Evolutionary conservation across 2,329 filamentous ascomycete species (phyloP), one percentile per base, ranked within the genome.

Genomic region (Cercospora sojina): DNA sequence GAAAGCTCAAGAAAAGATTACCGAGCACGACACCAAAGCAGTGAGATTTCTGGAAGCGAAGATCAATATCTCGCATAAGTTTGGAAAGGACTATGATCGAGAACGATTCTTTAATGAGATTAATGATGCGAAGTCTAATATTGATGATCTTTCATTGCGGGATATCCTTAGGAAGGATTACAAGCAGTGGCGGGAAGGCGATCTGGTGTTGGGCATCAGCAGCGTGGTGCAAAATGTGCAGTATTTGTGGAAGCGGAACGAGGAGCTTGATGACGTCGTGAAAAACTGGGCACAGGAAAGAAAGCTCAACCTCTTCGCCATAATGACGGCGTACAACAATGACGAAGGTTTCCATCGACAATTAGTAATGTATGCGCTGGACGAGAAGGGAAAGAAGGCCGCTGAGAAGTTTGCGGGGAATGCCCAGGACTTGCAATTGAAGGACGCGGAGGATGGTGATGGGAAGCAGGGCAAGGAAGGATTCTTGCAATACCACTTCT

Each of bases 151-250:
- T 55, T 81, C 79, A 41, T 78, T 92, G 70, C 80, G 84, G 23
- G 91, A 93, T 71, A 84, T 93, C 43, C 78, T 94, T 61, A 84
- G 90, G 69, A 94, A 94, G 77, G 91, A 96, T 79, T 96, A 93
- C 79, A 96, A 96, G 80, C 84, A 91, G 74, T 95, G 91, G 91
- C 80, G 79, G 10, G 86, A 87, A 64, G 80, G 78, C 60, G 77
- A 71, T 0, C 75, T 87, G 41, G 82, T 79, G 18, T 82, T 94
- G 4, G 91, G 91, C n/a, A 87, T 91, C 63, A 86, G 87, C 72
- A 86, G 86, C 49, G 82, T 89, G 2, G 86, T 90, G 3, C 87
- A 87, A 70, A 79, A 84, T n/a, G 78, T 93, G 5, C 78, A 79
- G 4, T 91, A 88, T 68, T 77, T 93, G 43, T 75, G 86, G 10